A percentile compares a stretch with the other conserved stretches of the same genome.
These are phyloP conservation scores for Sungouiella blattae DNA, from an alignment of 805 yeast genomes.

Conservation along the genomic window DNA sequence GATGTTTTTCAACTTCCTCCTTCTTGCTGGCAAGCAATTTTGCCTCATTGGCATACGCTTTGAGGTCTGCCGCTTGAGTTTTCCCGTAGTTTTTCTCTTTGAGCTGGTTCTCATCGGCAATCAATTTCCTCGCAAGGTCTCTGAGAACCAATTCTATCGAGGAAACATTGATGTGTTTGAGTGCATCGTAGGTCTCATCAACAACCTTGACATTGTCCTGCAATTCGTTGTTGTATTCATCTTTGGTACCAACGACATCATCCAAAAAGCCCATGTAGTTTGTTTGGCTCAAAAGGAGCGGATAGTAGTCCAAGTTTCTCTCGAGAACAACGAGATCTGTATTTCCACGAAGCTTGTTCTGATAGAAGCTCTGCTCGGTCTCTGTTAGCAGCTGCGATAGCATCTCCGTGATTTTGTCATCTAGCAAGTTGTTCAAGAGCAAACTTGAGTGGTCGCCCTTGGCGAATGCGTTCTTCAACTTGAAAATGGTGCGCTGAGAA, in stretches of 20 bases:
- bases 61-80: constrained; percentile 15
- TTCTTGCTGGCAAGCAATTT: constrained; percentile 71
- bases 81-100: constrained; percentile 11
- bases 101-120: constrained; percentile 47
- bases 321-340: constrained; percentile 77
- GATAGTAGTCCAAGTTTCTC: constrained; percentile 67
- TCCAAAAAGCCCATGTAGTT: constrained; percentile 81
- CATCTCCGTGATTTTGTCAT: constrained; percentile 32
- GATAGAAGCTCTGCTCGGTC: constrained; percentile 36
- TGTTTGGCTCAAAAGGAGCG: constrained; percentile 71
- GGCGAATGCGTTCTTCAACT: constrained; percentile 53
- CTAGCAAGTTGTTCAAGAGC: constrained; percentile 40
- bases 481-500: constrained; percentile 21
- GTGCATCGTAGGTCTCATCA: constrained; percentile 48
- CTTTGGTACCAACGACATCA: constrained; percentile 57
- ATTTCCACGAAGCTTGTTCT: constrained; percentile 40
- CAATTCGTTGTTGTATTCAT: constrained; percentile 16
- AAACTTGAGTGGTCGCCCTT: constrained; percentile 57
- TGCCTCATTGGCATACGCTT: constrained; percentile 40
- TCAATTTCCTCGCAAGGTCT: constrained; percentile 64
- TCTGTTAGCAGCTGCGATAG: constrained; percentile 32
- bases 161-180: constrained; percentile 72
- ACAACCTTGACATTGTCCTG: constrained; percentile 21
- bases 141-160: constrained; percentile 74
- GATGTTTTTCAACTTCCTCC: constrained; percentile 66